phyloP scores from a whole-genome alignment of 1,284 basidiomycete species.

The Apiotrichum laibachii region DNA sequence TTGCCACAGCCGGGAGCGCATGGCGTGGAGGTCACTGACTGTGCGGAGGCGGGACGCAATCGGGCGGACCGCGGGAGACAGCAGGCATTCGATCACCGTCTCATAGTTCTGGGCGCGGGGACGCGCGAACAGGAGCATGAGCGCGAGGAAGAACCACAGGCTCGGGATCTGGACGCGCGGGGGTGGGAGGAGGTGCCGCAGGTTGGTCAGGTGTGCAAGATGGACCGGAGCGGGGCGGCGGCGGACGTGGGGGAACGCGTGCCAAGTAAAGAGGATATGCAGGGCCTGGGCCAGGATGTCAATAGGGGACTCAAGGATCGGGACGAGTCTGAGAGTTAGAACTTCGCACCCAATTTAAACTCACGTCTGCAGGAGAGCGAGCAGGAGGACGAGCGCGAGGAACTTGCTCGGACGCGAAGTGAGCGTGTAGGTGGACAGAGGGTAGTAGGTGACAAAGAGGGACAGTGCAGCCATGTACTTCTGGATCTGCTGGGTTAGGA shows the following conservation, averaged over 20 bases:
- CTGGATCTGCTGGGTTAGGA: conserved; percentile 22
- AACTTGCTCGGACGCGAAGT: conserved; percentile 32
- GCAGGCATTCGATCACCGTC: too few relatives aligned
- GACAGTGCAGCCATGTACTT: conserved; percentile 33
- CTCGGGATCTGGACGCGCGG: neutral
- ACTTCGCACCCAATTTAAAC: conserved; percentile 10
- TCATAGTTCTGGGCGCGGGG: too few relatives aligned
- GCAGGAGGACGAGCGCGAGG: conserved; percentile 24
- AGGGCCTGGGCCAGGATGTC: conserved; percentile 27
- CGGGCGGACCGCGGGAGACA: too few relatives aligned
- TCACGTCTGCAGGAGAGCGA: conserved; percentile 34
- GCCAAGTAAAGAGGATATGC: conserved; percentile 30
- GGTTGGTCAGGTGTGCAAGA: neutral
- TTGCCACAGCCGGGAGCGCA: too few relatives aligned
- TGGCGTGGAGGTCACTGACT: too few relatives aligned
- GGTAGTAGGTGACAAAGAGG: conserved; percentile 28
- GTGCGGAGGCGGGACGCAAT: too few relatives aligned
- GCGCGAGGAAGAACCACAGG: neutral
- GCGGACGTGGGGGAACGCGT: conserved; percentile 3
- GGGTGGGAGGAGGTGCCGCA: neutral
- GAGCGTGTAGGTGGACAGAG: conserved; percentile 19
- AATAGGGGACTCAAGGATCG: conserved; percentile 33
- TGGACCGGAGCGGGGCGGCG: neutral
- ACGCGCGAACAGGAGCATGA: neutral
- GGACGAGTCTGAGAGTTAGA: conserved; percentile 24